phyloP scores from a whole-genome alignment of 106 monocot genomes.

The Iris macrosiphon region DNA sequence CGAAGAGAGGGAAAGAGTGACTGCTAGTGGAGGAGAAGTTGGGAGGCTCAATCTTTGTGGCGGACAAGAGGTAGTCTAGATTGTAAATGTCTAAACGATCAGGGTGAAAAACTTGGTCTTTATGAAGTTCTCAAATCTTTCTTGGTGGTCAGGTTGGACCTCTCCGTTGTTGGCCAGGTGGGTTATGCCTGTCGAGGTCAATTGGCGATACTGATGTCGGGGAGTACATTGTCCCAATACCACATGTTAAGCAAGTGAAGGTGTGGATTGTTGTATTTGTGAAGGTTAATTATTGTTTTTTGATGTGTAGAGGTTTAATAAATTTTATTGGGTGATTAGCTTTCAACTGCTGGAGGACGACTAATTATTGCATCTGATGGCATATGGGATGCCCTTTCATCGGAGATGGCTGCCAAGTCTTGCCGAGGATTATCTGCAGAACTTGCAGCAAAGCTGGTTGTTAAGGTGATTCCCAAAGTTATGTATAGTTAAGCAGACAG shows the following conservation, averaged over 20 bases:
- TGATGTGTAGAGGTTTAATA: neutral
- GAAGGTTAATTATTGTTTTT: neutral
- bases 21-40: slow-evolving; percentile 96
- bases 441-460: slow-evolving; percentile 86
- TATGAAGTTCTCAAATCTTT: neutral
- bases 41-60: slow-evolving; percentile 83
- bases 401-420: slow-evolving; percentile 69
- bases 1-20: slow-evolving; percentile 90
- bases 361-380: slow-evolving; percentile 97
- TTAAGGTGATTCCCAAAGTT: slow-evolving; percentile 56
- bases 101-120: neutral
- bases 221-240: slow-evolving; percentile 93
- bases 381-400: slow-evolving; percentile 90
- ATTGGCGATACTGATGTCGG: slow-evolving; percentile 98
- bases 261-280: slow-evolving; percentile 16
- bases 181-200: slow-evolving; percentile 92
- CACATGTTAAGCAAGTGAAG: slow-evolving; percentile 99
- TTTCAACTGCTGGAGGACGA: slow-evolving; percentile 74
- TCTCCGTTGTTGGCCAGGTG: slow-evolving; percentile 96
- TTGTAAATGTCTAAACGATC: neutral
- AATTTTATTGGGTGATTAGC: slow-evolving; percentile 40
- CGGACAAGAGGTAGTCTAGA: slow-evolving; percentile 60
- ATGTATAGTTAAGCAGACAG: too few species aligned
- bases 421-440: slow-evolving; percentile 86
- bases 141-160: slow-evolving; percentile 61